Conservation (phyloP, 768 basidiomycete genomes). For the Psilocybe cyanescens region DNA sequence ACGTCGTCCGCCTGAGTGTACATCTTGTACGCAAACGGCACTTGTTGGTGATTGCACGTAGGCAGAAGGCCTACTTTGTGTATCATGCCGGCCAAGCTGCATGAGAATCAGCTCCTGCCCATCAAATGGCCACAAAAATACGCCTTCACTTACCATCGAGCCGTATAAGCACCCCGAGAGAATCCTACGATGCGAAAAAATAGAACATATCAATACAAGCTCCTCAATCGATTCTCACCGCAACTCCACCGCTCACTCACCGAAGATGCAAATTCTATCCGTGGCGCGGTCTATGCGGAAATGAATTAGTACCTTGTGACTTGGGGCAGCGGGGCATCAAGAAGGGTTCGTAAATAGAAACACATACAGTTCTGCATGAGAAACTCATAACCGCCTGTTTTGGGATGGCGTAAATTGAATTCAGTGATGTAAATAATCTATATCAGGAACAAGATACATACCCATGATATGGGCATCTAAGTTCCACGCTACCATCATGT, state of each 20-base stretch:
- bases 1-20: constrained; percentile 43
- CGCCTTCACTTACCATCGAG: constrained; percentile 34
- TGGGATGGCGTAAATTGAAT: neutral
- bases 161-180: constrained; percentile 64
- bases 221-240: neutral
- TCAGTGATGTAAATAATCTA: neutral
- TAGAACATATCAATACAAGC: neutral
- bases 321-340: neutral
- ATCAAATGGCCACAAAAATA: neutral
- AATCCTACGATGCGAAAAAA: constrained; percentile 36
- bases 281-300: constrained; percentile 39
- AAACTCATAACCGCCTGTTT: constrained; percentile 56
- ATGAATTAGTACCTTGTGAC: neutral
- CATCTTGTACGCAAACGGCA: constrained; percentile 64
- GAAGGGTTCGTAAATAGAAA: neutral
- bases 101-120: neutral
- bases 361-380: constrained; percentile 60
- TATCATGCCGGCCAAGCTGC: constrained; percentile 56
- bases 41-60: constrained; percentile 48
- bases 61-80: constrained; percentile 53
- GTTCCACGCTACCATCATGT: constrained; percentile 51
- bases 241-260: constrained; percentile 23
- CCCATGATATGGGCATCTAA: constrained; percentile 57
- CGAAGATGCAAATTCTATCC: constrained; percentile 65
- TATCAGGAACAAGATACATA: constrained; percentile 15